Percentiles rank a stretch among this genome's conserved stretches.
phyloP scores from a whole-genome alignment of 768 basidiomycete genomes.

The Podaxis sp. region DNA sequence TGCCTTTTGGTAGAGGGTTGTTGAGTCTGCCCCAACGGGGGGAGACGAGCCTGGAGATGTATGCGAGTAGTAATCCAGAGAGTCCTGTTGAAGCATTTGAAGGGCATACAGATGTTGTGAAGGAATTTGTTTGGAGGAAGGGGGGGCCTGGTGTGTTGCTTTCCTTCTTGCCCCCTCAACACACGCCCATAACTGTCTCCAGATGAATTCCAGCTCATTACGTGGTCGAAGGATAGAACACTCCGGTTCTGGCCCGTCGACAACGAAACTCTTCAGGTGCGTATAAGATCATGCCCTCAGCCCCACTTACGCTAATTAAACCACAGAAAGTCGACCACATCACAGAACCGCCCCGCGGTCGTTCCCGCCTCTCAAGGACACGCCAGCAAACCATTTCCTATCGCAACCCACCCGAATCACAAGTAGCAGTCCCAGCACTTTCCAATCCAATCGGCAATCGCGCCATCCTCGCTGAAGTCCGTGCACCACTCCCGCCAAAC shows the following conservation, averaged over 20 bases:
- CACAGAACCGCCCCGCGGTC: slow-evolving; percentile 31
- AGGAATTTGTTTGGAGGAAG: slow-evolving; percentile 89
- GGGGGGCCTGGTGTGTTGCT: slow-evolving; percentile 49
- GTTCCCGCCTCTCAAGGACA: slow-evolving; percentile 27
- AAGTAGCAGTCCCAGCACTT: slow-evolving; percentile 41
- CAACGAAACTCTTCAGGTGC: slow-evolving; percentile 65
- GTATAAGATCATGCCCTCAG: slow-evolving; percentile 19
- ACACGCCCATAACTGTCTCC: not conserved
- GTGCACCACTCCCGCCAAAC: slow-evolving; percentile 45
- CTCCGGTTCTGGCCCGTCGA: slow-evolving; percentile 90
- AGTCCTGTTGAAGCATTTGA: slow-evolving; percentile 74
- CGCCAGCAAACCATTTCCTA: slow-evolving; percentile 44
- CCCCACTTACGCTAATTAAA: not conserved
- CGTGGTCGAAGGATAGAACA: slow-evolving; percentile 86
- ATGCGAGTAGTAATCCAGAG: slow-evolving; percentile 40
- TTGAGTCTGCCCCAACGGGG: slow-evolving; percentile 88
- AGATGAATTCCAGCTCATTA: slow-evolving; percentile 62
- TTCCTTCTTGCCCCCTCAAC: not conserved
- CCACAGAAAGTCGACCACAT: slow-evolving; percentile 51
- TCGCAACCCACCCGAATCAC: slow-evolving; percentile 49
- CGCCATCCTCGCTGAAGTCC: slow-evolving; percentile 68
- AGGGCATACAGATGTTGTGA: slow-evolving; percentile 91
- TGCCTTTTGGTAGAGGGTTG: slow-evolving; percentile 91
- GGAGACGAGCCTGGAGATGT: slow-evolving; percentile 84
- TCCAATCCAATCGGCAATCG: slow-evolving; percentile 71